Evolutionary conservation across 768 basidiomycete genomes (phyloP), one percentile per base, ranked within the genome.

Genomic region (Russula abietina): DNA sequence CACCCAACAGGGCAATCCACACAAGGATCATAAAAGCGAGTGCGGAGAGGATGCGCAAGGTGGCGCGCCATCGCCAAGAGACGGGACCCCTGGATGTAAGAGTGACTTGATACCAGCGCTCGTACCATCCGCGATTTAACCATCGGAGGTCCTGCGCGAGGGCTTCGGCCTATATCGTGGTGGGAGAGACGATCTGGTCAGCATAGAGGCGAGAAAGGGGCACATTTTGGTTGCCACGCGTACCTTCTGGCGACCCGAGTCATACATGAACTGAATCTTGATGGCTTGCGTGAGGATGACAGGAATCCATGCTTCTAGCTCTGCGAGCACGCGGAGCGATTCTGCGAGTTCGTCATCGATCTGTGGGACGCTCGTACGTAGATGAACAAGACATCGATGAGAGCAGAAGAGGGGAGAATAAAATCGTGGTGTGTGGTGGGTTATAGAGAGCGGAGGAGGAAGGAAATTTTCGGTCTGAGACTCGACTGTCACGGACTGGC

Each of bases 51-150:
- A 68, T 68, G 36, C 88, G 84, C 77, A 89, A 81, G 45, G 83
- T 73, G 9, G 75, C 73, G 70, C 86, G 89, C 87, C 85, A 88
- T 49, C 81, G 80, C 77, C 80, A 79, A 26, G 88, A 87, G 24
- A 90, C 88, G 1, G 89, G 89, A 53, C 85, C 84, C 2, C 79
- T 78, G 3, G 84, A 78, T 0, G 88, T 86, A 76, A 91, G 91
- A 68, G 91, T 84, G 74, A 84, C 86, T 26, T 80, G 73, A 46
- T 87, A 81, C 83, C 86, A 87, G 12, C 89, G 86, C 71, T 86
- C 84, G 60, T 87, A 86, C 71, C 88, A 85, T 52, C 87, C 85
- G 0, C 86, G 90, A 70, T 90, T 89, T 24, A 90, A 78, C 89
- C 89, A 91, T 57, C 78, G 78, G 50, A 91, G 75, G 59, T 85